Evolutionary conservation across 192 early-diverging fungal species (phyloP), one percentile per base, ranked within the genome.

Genomic region (Rhizophagus clarus): DNA sequence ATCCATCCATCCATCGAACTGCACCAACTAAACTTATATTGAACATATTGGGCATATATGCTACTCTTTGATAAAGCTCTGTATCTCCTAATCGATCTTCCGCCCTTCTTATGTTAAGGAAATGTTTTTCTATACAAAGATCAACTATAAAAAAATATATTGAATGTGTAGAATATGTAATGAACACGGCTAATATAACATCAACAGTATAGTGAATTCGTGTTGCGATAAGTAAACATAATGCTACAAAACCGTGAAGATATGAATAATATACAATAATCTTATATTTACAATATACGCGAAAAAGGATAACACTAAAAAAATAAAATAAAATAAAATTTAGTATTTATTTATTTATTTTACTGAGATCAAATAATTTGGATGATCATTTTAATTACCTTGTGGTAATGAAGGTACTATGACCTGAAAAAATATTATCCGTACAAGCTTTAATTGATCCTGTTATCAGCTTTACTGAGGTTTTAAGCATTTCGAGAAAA

Each of bases 141-240:
- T 85, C 84, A 7, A 85, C 79, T 77, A 82, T 85, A 63, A 79
- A 83, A 68, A 89, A 91, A 77, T 92, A 92, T 11, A 87, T 34
- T 32, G 88, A 85, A 83, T 89, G 88, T 24, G 87, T 81, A 12
- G 86, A 79, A 62, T 86, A 88, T 6, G 90, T 89, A 79, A 92
- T 83, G 72, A 92, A 85, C 49, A 85, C 62, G 22, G 84, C 84
- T 24, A 85, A 51, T 31, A 85, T 72, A 0, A 85, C 84, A 69
- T 85, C 84, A 40, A 85, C 84, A 20, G 84, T 82, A 62, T 85
- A 85, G 51, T 85, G 84, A 15, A 85, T 73, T 51, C 84, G 82
- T 20, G 82, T 83, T 22, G 84, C 84, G 31, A 85, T n/a, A 45
- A 85, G 82, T 56, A 81, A 81, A 66, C 79, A 76, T 26, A 85